Evolutionary conservation across 371 early-diverging fungal species (phyloP), one percentile per base, ranked within the genome.

Genomic region (Apophysomyces variabilis): DNA sequence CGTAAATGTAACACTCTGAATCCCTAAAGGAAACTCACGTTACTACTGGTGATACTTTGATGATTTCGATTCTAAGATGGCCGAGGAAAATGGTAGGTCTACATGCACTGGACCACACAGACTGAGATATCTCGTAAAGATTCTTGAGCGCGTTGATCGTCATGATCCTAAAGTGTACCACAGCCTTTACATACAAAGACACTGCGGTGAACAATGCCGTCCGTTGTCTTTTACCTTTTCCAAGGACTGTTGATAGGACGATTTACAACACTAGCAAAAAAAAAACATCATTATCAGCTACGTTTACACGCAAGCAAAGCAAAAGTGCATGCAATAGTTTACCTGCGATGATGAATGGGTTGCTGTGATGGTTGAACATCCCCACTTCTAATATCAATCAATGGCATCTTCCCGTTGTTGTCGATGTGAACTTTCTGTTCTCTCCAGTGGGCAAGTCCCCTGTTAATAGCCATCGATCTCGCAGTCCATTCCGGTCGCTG

Each of bases 81-180:
- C 16, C 21, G 47, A 47, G n/a, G n/a, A 18, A n/a, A 47, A 47
- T 16, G 47, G 9, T 7, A 16, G 16, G 47, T 47, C 47, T 12
- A 47, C 18, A 7, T 47, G 0, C 47, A n/a, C 16, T 16, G 16
- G 3, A 47, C 47, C 47, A 47, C 47, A 47, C 18, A 4, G 14
- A 47, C 47, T 14, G 7, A 16, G 6, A 46, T 7, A 59, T 59
- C 12, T 39, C 41, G 18, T 38, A 38, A 39, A 59, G 11, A 18
- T 59, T 39, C 38, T 39, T 59, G 11, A 14, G 8, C 18, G 41
- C 60, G 3, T 18, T 38, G 16, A 59, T 18, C 0, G 38, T 59
- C 39, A 18, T 0, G 39, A 21, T 59, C 21, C 60, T 39, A 59
- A 14, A 59, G 39, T n/a, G 16, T 59, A 6, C 60, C 16, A 59